A percentile compares a stretch with the other conserved stretches of the same genome.
phyloP scores from a whole-genome alignment of 108 stramenopile species.

The Schizochytrium sp. region DNA sequence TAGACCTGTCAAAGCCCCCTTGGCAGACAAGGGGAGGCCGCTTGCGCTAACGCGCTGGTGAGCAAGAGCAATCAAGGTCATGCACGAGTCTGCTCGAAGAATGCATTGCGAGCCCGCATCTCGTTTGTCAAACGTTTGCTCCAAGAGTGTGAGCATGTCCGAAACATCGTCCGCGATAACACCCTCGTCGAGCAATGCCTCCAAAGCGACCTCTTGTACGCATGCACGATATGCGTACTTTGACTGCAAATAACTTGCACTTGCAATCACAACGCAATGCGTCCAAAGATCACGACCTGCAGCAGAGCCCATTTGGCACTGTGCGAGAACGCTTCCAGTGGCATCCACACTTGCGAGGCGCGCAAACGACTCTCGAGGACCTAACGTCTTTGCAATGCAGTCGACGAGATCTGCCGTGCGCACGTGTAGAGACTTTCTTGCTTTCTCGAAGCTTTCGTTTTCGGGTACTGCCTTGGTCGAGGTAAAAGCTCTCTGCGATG shows the following conservation, averaged over 20 bases:
- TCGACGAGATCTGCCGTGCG: not conserved
- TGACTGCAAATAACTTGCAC: not conserved
- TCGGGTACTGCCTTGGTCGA: too few relatives aligned
- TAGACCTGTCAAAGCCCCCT: not conserved
- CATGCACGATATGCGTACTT: not conserved
- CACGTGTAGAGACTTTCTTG: too few relatives aligned
- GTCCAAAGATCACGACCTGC: not conserved
- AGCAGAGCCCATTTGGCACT: not conserved
- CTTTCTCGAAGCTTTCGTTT: too few relatives aligned
- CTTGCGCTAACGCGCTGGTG: not conserved
- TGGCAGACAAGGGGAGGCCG: not conserved
- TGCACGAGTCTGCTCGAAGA: not conserved
- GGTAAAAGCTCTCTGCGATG: too few relatives aligned
- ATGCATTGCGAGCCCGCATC: not conserved
- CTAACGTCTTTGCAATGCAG: not conserved
- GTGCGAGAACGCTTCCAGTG: not conserved
- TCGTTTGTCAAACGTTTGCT: not conserved
- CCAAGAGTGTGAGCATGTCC: not conserved
- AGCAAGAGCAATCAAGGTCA: not conserved
- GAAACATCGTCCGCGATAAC: not conserved
- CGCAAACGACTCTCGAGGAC: not conserved
- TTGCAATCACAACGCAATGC: not conserved
- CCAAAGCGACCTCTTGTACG: not conserved
- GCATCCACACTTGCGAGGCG: not conserved
- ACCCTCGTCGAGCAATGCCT: not conserved